A percentile compares a stretch with the other conserved stretches of the same genome.
phyloP scores from a whole-genome alignment of 2,329 filamentous ascomycete genomes.

The Alternaria triticina region DNA sequence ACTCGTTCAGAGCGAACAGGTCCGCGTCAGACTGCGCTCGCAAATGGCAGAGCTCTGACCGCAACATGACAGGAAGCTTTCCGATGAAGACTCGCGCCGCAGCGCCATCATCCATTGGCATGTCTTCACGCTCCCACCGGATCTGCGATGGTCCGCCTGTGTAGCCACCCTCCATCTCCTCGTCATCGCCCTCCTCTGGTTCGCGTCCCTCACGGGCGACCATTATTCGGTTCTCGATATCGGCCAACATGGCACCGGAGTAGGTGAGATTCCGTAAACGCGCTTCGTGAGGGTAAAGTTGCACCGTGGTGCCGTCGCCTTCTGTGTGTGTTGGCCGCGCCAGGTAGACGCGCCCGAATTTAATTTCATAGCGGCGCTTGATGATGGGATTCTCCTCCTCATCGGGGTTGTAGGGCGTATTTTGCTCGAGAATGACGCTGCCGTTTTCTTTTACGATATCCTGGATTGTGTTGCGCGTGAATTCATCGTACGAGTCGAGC shows the following conservation, averaged over 20 bases:
- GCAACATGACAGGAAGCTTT: slow-evolving; percentile 96
- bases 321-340: slow-evolving; percentile 91
- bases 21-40: slow-evolving; percentile 83
- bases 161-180: slow-evolving; percentile 47
- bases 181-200: slow-evolving; percentile 70
- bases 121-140: slow-evolving; percentile 59
- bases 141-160: slow-evolving; percentile 45
- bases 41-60: slow-evolving; percentile 93
- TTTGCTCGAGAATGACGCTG: slow-evolving; percentile 90
- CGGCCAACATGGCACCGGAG: slow-evolving; percentile 86
- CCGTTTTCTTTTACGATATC: slow-evolving; percentile 93
- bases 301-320: slow-evolving; percentile 84
- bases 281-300: slow-evolving; percentile 91
- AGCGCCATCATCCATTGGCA: slow-evolving; percentile 55
- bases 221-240: slow-evolving; percentile 83
- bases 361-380: slow-evolving; percentile 91
- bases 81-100: slow-evolving; percentile 86
- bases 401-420: slow-evolving; percentile 76
- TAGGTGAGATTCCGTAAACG: slow-evolving; percentile 96
- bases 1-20: slow-evolving; percentile 92
- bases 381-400: slow-evolving; percentile 75
- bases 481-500: slow-evolving; percentile 97
- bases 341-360: slow-evolving; percentile 88
- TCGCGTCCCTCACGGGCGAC: slow-evolving; percentile 77
- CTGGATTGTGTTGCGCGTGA: slow-evolving; percentile 91